These are phyloP conservation scores for Sporobolomyces roseus DNA, from an alignment of 768 basidiomycete species.

Conservation along the genomic window DNA sequence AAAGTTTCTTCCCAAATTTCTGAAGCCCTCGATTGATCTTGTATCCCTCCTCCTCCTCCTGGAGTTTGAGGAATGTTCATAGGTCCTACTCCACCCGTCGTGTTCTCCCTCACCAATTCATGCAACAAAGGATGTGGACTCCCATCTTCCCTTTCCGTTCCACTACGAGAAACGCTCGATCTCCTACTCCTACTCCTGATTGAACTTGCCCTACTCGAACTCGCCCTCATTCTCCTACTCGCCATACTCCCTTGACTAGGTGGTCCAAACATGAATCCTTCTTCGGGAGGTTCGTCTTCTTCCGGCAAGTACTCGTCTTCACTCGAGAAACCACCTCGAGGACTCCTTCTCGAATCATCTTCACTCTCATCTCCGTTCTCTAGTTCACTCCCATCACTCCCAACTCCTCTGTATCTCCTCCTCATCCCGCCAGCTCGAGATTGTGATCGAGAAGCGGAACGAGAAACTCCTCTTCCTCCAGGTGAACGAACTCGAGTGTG, in stretches of 20 bases:
- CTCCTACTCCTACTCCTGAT: conserved; percentile 10
- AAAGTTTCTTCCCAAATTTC: conserved; percentile 27
- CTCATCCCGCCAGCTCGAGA: conserved; percentile 6
- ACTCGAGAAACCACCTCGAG: conserved; percentile 10
- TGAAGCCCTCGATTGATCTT: not conserved
- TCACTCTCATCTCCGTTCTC: conserved; percentile 13
- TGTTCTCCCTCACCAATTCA: conserved; percentile 31
- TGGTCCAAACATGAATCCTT: conserved; percentile 11
- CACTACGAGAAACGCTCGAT: conserved; percentile 21
- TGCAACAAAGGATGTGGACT: conserved; percentile 26
- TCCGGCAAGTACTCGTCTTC: conserved; percentile 5
- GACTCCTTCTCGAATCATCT: conserved; percentile 1
- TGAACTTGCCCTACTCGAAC: conserved; percentile 12
- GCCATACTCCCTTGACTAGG: not conserved
- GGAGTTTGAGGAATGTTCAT: conserved; percentile 4
- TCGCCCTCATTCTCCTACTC: not conserved
- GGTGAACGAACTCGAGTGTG: conserved; percentile 35
- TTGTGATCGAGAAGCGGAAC: conserved; percentile 20
- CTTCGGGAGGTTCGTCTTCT: conserved; percentile 1
- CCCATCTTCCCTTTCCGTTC: conserved; percentile 22
- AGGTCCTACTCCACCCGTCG: conserved; percentile 26
- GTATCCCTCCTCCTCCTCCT: too few relatives aligned
- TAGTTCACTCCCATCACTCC: conserved; percentile 13
- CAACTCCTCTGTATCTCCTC: conserved; percentile 14
- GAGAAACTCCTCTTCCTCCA: conserved; percentile 32